Evolutionary conservation across 2,329 filamentous ascomycete genomes (phyloP).

Genomic region (Ploettnerulaceae sp.): DNA sequence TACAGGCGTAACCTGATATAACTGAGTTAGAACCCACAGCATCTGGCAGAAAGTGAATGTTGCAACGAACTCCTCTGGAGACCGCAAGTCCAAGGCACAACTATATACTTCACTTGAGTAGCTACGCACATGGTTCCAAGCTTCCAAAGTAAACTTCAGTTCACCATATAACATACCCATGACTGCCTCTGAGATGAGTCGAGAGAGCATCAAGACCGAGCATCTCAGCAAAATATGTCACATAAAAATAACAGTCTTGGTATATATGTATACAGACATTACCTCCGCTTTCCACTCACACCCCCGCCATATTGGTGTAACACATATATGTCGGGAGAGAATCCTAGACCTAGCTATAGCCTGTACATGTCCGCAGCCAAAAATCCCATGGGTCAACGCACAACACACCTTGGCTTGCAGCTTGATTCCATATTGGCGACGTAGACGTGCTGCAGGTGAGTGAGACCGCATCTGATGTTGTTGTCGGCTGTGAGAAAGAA

Average conservation of each 20-base stretch:
- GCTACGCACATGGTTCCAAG: background rate
- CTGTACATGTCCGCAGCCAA: background rate
- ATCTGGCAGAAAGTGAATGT: background rate
- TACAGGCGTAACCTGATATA: background rate
- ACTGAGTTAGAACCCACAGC: background rate
- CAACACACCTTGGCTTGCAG: background rate
- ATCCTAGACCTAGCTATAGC: no score
- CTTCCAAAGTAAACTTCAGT: background rate
- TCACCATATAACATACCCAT: background rate
- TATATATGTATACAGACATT: background rate
- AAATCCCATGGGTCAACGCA: background rate
- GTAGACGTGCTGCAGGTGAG: background rate
- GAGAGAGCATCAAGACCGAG: background rate
- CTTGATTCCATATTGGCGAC: background rate
- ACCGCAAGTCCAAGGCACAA: conserved; percentile 3
- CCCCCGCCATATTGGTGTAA: no score
- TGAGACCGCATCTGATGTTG: background rate
- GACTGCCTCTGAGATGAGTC: background rate
- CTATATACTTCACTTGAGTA: background rate
- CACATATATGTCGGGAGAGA: no score
- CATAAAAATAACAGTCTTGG: background rate
- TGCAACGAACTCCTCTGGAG: background rate
- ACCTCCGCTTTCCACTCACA: no score
- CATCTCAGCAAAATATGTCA: background rate
- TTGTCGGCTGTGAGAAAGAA: background rate